Evolutionary conservation across 2,329 filamentous ascomycete species (phyloP), one percentile per base, ranked within the genome.

Genomic region (Penicillium thymicola): DNA sequence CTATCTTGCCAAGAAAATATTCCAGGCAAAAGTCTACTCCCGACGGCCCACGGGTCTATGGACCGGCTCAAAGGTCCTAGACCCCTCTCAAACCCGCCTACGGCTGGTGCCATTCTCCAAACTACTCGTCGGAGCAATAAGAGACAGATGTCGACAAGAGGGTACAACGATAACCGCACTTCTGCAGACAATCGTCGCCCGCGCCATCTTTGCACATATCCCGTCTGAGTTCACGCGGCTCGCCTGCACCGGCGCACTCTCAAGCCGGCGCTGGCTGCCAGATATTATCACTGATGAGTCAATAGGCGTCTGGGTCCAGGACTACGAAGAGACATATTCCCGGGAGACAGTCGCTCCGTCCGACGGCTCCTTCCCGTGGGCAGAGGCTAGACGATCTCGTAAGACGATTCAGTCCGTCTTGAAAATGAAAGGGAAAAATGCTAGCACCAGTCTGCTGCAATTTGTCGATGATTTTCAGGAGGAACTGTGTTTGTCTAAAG

Each of bases 141-240:
- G 67, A 16, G 46, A 67, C 1, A 21, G 62, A 23, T 77, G 76
- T 55, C 73, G 75, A 8, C 38, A 65, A 11, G 67, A 80, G 51
- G 57, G 53, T 14, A 75, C 76, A 0, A 79, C 74, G 5, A 67
- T 79, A 37, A 79, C 77, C 3, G 74, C 71, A 9, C 66, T 72
- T 1, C 54, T 80, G 23, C 70, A 78, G 56, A 70, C 70, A 0
- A 53, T 76, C 23, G 40, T 79, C 28, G 75, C 76, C 1, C 69
- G 71, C 13, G 66, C 73, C 0, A 46, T 79, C 3, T 74, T 79
- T 53, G 30, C 62, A 1, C 61, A 75, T 21, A 56, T 74, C 4
- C 65, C 69, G 0, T 48, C 60, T 5, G 52, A 63, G 4, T 76
- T 58, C 51, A 70, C 73, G 0, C 65, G 51, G 9, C 47, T 80